Base-by-base conservation (phyloP, 2,329 filamentous ascomycete species). In the Albifimbria verrucaria region DNA sequence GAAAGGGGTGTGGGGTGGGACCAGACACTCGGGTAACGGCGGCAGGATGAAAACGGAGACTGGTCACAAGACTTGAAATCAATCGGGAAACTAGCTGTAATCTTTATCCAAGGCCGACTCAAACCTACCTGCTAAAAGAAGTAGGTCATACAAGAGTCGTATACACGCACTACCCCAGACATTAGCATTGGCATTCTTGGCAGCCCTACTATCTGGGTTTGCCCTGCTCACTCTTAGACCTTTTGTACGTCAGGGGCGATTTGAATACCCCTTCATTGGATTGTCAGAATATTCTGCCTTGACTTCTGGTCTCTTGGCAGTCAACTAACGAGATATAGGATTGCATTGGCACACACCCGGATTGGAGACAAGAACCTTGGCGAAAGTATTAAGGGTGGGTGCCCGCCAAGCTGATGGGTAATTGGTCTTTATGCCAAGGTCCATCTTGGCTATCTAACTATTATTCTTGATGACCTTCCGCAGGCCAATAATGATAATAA, bases 331-430 rank as follows among this genome's bases (percentile, higher is more conserved):
- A 58, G 58, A 55, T 45, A 52, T 41, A 46, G 25, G 17, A 50
- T 55, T 41, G 50, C 48, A 55, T 55, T 57, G 52, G 50, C 55
- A 53, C 20, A 48, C 36, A 28, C n/a, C 15, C 7, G 50, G 50
- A 51, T 55, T 58, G 55, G 56, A 50, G 50, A 50, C 15, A 21
- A 15, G n/a, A 10, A 15, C 57, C 32, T 59, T 59, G 57, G 58
- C 58, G 42, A 52, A 46, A 51, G 51, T 43, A 58, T 52, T 25
- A 51, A 58, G 52, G 55, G 55, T 32, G 52, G 28, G 7, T 1
- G 2, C 1, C 7, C 36, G 57, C 57, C 58, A 60, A 59, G 57
- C 49, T 49, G 15, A 3, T 1, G 26, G 26, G 2, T 26, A n/a
- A 55, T 43, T 60, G 55, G 58, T 7, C 10, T 48, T 7, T 48